Percentiles rank a stretch among this genome's conserved stretches.
Conservation (phyloP, 352 stramenopile genomes). For the Phytophthora capsici region DNA sequence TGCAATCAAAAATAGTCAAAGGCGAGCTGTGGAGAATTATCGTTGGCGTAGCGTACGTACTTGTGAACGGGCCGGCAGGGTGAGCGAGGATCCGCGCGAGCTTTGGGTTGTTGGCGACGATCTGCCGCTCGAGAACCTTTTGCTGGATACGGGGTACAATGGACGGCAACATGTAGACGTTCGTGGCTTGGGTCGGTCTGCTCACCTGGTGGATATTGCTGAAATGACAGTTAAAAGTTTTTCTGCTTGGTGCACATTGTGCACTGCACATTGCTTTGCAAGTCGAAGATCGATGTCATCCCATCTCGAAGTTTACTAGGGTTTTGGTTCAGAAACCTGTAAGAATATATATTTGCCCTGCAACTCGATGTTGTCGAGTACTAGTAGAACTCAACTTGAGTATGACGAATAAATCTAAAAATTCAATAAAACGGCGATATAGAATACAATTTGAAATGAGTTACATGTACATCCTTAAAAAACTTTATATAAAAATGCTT, state of each 20-base stretch:
- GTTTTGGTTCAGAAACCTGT: slow-evolving; percentile 15
- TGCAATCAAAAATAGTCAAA: background rate
- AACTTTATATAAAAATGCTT: too few relatives aligned
- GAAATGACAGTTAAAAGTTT: slow-evolving; percentile 10
- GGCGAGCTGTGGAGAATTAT: background rate
- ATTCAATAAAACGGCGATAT: too few relatives aligned
- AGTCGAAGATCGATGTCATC: slow-evolving; percentile 15
- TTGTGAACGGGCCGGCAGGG: slow-evolving; percentile 86
- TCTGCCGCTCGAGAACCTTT: slow-evolving; percentile 68
- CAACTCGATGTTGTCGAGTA: background rate
- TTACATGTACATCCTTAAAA: too few relatives aligned
- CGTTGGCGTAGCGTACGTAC: slow-evolving; percentile 41
- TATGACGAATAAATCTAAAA: too few relatives aligned
- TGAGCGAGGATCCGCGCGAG: slow-evolving; percentile 68
- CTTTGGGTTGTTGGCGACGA: slow-evolving; percentile 75
- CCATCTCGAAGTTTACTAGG: slow-evolving; percentile 27
- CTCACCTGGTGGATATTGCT: slow-evolving; percentile 5
- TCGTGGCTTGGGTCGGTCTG: slow-evolving; percentile 10
- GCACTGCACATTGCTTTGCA: background rate
- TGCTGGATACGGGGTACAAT: slow-evolving; percentile 79
- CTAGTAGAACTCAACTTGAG: too few relatives aligned
- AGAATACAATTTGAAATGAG: too few relatives aligned
- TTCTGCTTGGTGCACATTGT: slow-evolving; percentile 22
- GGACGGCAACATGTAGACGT: slow-evolving; percentile 48
- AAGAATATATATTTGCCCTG: slow-evolving; percentile 1